Percentiles rank a stretch among this genome's conserved stretches.
phyloP scores from a whole-genome alignment of 495 filamentous ascomycete species.

The Aspergillus saccharolyticus region DNA sequence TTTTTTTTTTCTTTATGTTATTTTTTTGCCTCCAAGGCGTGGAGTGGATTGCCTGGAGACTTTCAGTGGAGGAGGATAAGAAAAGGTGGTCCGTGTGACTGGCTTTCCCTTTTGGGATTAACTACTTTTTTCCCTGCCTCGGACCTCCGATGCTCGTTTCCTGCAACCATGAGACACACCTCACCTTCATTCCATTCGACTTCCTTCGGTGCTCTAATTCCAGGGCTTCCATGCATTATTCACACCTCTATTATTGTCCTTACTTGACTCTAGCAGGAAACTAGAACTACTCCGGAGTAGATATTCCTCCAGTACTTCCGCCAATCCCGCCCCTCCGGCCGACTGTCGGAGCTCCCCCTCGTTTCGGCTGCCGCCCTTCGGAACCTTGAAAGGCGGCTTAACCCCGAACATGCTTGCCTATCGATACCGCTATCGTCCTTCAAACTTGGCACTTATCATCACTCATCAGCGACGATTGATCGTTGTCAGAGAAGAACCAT shows the following conservation, averaged over 20 bases:
- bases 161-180: neutral
- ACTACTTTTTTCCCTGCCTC: neutral
- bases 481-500: neutral
- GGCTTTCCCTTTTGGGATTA: neutral
- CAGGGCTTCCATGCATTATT: neutral
- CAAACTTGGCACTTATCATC: no score
- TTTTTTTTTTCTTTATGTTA: neutral
- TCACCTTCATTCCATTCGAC: neutral
- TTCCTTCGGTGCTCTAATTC: neutral
- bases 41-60: slow-evolving; percentile 1
- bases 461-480: no score
- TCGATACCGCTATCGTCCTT: neutral
- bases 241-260: neutral
- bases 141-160: neutral
- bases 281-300: no score
- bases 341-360: neutral
- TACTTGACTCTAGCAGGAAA: neutral
- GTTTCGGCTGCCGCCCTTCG: neutral
- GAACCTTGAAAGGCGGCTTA: neutral
- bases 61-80: slow-evolving; percentile 6
- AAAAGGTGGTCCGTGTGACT: neutral
- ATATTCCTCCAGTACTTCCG: neutral
- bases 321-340: neutral
- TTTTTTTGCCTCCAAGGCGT: slow-evolving; percentile 4
- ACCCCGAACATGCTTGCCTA: neutral